phyloP scores from a whole-genome alignment of 139 green algal species.

The Desmodesmus armatus region DNA sequence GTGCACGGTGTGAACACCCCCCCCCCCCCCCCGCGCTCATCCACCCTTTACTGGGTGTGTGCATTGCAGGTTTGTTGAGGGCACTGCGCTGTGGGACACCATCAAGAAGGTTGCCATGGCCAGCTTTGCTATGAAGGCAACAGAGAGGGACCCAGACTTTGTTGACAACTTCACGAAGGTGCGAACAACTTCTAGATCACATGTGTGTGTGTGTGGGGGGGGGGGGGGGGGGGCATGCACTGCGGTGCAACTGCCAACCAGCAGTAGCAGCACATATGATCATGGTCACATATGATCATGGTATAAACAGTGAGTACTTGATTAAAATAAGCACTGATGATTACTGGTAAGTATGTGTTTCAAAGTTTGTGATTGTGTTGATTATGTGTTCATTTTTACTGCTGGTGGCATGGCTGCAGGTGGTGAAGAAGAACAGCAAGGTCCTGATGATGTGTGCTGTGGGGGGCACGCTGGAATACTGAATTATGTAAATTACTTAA shows the following conservation, averaged over 20 bases:
- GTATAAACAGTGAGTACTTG: no score
- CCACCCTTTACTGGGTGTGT: no score
- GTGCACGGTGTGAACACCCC: no score
- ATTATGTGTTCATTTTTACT: no score
- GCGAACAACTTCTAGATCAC: not conserved
- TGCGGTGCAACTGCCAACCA: not conserved
- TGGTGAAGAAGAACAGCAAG: slow-evolving; percentile 46
- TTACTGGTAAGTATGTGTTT: no score
- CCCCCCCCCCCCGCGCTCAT: no score
- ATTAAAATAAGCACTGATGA: no score
- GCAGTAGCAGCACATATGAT: not conserved
- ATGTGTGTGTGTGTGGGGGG: not conserved
- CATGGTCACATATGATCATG: no score
- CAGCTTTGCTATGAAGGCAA: slow-evolving; percentile 54
- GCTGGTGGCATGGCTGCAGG: no score
- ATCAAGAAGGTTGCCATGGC: slow-evolving; percentile 50
- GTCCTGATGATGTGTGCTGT: slow-evolving; percentile 46
- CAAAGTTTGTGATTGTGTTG: no score
- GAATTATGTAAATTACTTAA: no score
- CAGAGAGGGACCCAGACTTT: slow-evolving; percentile 45
- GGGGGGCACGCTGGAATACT: slow-evolving; percentile 38
- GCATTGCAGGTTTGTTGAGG: slow-evolving; percentile 26
- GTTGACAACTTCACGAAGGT: slow-evolving; percentile 26
- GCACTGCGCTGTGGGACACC: slow-evolving; percentile 45
- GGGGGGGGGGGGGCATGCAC: not conserved